Base-by-base conservation (phyloP, 129 eudicot species). In the Arctium lappa region DNA sequence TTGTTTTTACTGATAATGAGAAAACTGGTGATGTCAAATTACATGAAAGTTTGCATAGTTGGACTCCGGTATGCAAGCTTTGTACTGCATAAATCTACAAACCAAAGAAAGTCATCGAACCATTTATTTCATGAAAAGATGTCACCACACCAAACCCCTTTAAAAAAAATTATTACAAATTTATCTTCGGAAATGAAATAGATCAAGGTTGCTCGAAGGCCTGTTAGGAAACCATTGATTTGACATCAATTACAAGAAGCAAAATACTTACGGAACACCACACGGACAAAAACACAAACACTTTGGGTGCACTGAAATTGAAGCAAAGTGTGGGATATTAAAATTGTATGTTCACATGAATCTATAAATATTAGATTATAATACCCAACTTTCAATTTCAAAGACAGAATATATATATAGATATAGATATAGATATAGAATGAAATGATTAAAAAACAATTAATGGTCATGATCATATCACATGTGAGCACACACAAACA, bases 401-500 rank as follows among this genome's bases (percentile, higher is more conserved):
- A 34, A 18, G 3, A 74, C 48, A 36, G 22, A 34, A 34, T n/a
- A 56, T 50, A 69, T 12, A 22, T 22, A 22, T 22, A 22, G 0
- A 22, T 22, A 22, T 22, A 22, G 27, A 22, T 22, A 22, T 22
- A 22, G 27, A 79, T 65, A 40, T 2, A 39, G 29, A 79, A 32
- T 53, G 70, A 53, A 27, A 56, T 8, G 60, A 34, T 27, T 33
- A 5, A 69, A 22, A 16, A 70, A 80, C 37, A 36, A 37, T 70
- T 16, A 72, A 81, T 76, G 71, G 0, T 72, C 4, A 81, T 13
- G 53, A 73, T 38, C 74, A 32, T 81, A 46, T 75, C 80, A 78
- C 86, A 82, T 81, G 88, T 42, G 74, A 42, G 60, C 38, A 42
- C 62, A 85, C 39, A 60, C 3, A 50, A 83, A 83, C 22, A 83